These are phyloP conservation scores for Phycomyces nitens DNA, from an alignment of 192 early-diverging fungal genomes.

Conservation along the genomic window DNA sequence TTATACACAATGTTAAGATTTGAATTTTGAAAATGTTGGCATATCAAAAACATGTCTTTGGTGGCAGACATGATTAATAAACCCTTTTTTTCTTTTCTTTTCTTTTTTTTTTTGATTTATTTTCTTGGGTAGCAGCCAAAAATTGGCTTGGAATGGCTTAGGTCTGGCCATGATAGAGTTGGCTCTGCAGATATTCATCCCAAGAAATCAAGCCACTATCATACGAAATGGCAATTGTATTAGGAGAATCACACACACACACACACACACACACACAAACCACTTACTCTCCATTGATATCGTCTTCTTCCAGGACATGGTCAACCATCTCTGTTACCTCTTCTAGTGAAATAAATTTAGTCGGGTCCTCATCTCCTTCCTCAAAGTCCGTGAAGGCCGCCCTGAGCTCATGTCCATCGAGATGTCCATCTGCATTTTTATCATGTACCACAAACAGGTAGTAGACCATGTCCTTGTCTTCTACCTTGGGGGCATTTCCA, in stretches of 20 bases:
- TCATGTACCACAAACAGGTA: slow-evolving; percentile 75
- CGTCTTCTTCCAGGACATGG: slow-evolving; percentile 71
- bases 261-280: no score
- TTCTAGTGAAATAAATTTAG: slow-evolving; percentile 31
- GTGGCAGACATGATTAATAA: no score
- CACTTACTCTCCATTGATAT: slow-evolving; percentile 70
- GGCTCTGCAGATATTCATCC: slow-evolving; percentile 53
- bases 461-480: slow-evolving; percentile 60
- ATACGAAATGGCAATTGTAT: neutral
- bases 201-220: slow-evolving; percentile 51
- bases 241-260: no score
- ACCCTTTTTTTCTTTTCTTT: neutral
- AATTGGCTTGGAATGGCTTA: neutral
- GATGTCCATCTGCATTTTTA: slow-evolving; percentile 60
- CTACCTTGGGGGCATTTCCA: slow-evolving; percentile 32
- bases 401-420: slow-evolving; percentile 79
- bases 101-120: slow-evolving; percentile 1
- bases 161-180: slow-evolving; percentile 39
- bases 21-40: no score
- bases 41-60: no score
- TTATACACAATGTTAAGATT: no score
- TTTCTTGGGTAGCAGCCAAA: neutral
- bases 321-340: slow-evolving; percentile 67
- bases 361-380: slow-evolving; percentile 23
- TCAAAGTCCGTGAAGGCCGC: slow-evolving; percentile 50